Base-by-base conservation (phyloP, 1,284 basidiomycete genomes). In the Cutaneotrichosporon curvatum region DNA sequence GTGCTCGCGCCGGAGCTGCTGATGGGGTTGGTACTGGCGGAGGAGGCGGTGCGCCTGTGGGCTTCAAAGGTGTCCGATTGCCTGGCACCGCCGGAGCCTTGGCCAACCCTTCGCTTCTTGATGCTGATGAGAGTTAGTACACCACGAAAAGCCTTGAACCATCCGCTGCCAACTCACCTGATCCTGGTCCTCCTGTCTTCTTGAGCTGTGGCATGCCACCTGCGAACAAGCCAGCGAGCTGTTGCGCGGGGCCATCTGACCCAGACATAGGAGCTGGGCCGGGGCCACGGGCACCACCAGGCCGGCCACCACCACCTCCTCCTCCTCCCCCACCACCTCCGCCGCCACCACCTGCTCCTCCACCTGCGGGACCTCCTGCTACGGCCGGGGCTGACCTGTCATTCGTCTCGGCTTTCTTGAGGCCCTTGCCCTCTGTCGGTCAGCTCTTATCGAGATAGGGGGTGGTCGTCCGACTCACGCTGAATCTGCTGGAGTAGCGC, bases 191-290 rank as follows among this genome's bases (percentile, higher is more conserved):
- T 16, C 81, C 84, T 18, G 83, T 78, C 44, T 85, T 81, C 73
- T 84, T 91, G 59, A 94, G 67, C 63, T 87, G 89, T 2, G 90
- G 90, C 75, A 94, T 83, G 2, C 90, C 89, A 19, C 87, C 87
- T 33, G 89, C 87, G 62, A 94, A 92, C 5, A 94, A 68, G 4
- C 81, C 84, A 22, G 82, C 90, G 12, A 92, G 74, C 63, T 90
- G 87, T 30, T 87, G 85, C 4, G 67, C 63, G 11, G 65, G 60
- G 8, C 56, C 58, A 37, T 61, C 60, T n/a, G 55, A 37, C 10
- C 56, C 58, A 4, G 48, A 44, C 38, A 52, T 39, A n/a, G 57
- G 45, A 9, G 43, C 48, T 7, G 57, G 25, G 3, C 50, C 37
- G 9, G 50, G 45, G 11, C 43, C 48, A 14, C 52, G 48, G 10